Base-by-base conservation (phyloP, 179 eudicot species). In the Patellifolia procumbens region DNA sequence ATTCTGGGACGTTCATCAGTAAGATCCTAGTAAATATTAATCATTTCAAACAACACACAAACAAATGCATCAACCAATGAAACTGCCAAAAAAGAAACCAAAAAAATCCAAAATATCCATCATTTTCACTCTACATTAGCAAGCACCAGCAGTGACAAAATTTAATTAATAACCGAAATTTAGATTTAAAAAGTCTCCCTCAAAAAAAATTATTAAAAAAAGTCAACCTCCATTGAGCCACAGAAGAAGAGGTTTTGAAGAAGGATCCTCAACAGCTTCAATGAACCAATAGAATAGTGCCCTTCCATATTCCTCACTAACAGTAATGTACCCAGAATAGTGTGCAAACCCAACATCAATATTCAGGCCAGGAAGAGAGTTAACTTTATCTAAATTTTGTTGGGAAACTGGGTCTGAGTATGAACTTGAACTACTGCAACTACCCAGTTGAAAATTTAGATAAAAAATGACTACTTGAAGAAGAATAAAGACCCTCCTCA, bases 151-250 rank as follows among this genome's bases (percentile, higher is more conserved):
- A n/a, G n/a, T n/a, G n/a, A n/a, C n/a, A n/a, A n/a, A n/a, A n/a
- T n/a, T n/a, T n/a, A n/a, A n/a, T n/a, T n/a, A n/a, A n/a, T n/a
- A n/a, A n/a, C n/a, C n/a, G n/a, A n/a, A n/a, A n/a, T n/a, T n/a
- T n/a, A n/a, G n/a, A n/a, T n/a, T n/a, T n/a, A n/a, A n/a, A n/a
- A n/a, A n/a, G n/a, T n/a, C n/a, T n/a, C n/a, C n/a, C n/a, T n/a
- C n/a, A n/a, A n/a, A 24, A 0, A 60, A 60, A 60, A 20, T 6
- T 9, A 51, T 34, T 53, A 74, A 32, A 73, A 37, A 68, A 1
- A 79, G 5, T 60, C n/a, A 13, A 92, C 98, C 98, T 90, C 98
- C 98, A 86, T 94, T 92, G 61, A 92, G 97, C 98, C 98, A 94
- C 76, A 94, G 87, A 82, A 94, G 79, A 56, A 94, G 83, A 73